phyloP scores from a whole-genome alignment of 192 early-diverging fungal genomes.

The Rhizophagus clarus region DNA sequence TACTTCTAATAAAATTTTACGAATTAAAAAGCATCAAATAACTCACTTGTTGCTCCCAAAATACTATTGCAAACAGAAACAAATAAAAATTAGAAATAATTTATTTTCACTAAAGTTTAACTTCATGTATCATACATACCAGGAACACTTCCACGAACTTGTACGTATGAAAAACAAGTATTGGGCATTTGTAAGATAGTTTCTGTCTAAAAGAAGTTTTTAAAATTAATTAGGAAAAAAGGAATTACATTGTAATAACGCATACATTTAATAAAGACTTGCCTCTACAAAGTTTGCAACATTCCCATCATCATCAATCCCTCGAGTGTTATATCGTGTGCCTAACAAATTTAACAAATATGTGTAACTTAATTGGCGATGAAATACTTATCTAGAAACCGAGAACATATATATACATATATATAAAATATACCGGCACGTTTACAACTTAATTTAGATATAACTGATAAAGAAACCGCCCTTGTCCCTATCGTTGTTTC shows the following conservation, averaged over 20 bases:
- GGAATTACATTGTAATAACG: background rate
- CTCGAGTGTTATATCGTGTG: conserved; percentile 91
- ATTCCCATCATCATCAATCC: conserved; percentile 94
- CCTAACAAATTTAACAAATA: conserved; percentile 72
- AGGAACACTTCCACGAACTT: conserved; percentile 85
- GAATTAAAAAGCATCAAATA: background rate
- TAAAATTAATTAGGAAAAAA: background rate
- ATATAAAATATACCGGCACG: conserved; percentile 49
- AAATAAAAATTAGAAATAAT: background rate
- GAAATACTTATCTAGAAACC: conserved; percentile 39
- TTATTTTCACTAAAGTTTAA: background rate
- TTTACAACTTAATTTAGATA: conserved; percentile 79
- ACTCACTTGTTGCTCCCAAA: conserved; percentile 87
- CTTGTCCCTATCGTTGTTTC: conserved; percentile 39
- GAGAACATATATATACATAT: conserved; percentile 4
- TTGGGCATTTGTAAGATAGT: conserved; percentile 64
- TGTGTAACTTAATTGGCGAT: conserved; percentile 33
- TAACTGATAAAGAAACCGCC: conserved; percentile 56
- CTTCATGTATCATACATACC: conserved; percentile 42
- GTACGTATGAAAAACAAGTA: conserved; percentile 73
- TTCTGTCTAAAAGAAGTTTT: conserved; percentile 65
- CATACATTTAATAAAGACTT: background rate
- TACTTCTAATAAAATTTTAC: background rate
- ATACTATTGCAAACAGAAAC: conserved; percentile 51
- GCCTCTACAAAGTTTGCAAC: conserved; percentile 98